Conservation (phyloP, 2,329 filamentous ascomycete genomes). For the Harringtonia lauricola region DNA sequence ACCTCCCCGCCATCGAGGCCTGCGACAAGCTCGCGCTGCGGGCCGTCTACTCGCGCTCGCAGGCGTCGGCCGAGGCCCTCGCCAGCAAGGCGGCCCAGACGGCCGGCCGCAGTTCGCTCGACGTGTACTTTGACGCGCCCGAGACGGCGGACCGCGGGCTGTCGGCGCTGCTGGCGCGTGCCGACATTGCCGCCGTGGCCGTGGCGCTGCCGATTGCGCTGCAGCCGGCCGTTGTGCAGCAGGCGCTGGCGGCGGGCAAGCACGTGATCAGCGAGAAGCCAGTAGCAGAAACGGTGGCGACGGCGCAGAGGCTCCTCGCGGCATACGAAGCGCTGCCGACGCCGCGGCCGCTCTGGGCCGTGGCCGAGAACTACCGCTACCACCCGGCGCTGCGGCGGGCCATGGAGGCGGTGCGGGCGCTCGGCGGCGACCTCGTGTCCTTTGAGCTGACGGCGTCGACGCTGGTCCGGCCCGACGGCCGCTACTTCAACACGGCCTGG, state of each 20-base stretch:
- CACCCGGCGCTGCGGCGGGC: conserved; percentile 13
- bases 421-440: conserved; percentile 19
- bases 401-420: conserved; percentile 11
- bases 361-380: conserved; percentile 66
- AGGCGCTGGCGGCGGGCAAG: conserved; percentile 52
- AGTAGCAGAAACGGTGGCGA: conserved; percentile 41
- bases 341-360: conserved; percentile 34
- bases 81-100: conserved; percentile 18
- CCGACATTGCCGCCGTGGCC: conserved; percentile 44
- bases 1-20: conserved; percentile 45
- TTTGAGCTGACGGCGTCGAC: conserved; percentile 31
- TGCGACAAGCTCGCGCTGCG: conserved; percentile 41
- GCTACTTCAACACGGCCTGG: conserved; percentile 42
- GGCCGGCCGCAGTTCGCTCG: conserved; percentile 15
- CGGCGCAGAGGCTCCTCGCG: conserved; percentile 14
- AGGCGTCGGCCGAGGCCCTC: conserved; percentile 40
- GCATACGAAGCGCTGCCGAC: conserved; percentile 15
- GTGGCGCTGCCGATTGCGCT: conserved; percentile 51
- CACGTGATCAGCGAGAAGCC: conserved; percentile 63
- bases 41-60: conserved; percentile 55
- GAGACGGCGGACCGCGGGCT: conserved; percentile 29
- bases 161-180: conserved; percentile 38
- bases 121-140: conserved; percentile 48
- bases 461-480: conserved; percentile 29
- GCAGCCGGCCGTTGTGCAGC: conserved; percentile 47